Conservation (phyloP, 768 basidiomycete species). For the Erythrobasidium yunnanense region DNA sequence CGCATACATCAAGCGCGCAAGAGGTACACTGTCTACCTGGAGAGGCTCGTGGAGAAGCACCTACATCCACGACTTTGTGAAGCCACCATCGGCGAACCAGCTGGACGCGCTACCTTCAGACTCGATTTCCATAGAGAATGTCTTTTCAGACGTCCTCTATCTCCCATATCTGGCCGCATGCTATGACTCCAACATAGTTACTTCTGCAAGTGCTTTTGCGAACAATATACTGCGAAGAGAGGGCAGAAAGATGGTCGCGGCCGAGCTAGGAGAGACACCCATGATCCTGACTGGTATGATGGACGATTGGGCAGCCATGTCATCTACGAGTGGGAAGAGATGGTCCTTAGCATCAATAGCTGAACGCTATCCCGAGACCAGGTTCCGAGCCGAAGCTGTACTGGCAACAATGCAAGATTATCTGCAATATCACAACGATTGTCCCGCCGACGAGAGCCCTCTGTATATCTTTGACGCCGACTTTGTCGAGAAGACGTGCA, state of each 20-base stretch:
- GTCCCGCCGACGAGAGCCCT: constrained; percentile 36
- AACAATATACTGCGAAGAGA: constrained; percentile 21
- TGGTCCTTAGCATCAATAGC: constrained; percentile 35
- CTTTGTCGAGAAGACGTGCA: constrained; percentile 33
- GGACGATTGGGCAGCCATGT: constrained; percentile 31
- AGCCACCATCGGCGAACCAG: background rate
- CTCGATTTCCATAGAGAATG: constrained; percentile 13
- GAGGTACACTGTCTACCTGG: constrained; percentile 26
- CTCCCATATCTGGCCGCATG: constrained; percentile 30
- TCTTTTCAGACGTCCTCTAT: constrained; percentile 38
- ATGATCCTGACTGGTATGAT: constrained; percentile 33
- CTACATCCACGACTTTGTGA: constrained; percentile 20
- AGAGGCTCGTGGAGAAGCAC: constrained; percentile 29
- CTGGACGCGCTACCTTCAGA: constrained; percentile 8
- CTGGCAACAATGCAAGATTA: constrained; percentile 32
- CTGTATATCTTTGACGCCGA: constrained; percentile 39
- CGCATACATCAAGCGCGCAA: constrained; percentile 18
- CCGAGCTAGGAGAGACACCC: constrained; percentile 19
- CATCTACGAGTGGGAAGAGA: background rate
- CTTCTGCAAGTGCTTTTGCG: constrained; percentile 15
- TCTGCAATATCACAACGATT: constrained; percentile 30
- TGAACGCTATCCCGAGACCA: constrained; percentile 27
- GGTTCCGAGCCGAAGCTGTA: constrained; percentile 38
- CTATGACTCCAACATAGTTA: constrained; percentile 22
- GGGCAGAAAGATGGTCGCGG: background rate